Evolutionary conservation across 2,329 filamentous ascomycete species (phyloP).

Genomic region (Trichoderma simmonsii): DNA sequence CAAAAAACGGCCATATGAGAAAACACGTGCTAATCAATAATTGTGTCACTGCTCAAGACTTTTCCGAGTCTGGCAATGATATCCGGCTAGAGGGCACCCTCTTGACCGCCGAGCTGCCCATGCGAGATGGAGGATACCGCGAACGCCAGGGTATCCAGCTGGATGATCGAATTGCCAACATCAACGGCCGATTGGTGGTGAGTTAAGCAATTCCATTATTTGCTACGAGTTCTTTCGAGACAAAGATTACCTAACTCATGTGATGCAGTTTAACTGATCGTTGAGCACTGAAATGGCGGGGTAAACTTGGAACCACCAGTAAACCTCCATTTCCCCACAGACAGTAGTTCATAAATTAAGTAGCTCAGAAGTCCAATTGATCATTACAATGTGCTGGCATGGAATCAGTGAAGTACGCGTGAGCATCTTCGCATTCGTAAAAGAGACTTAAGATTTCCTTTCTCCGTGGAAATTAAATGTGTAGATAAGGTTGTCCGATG

Average conservation of each 20-base stretch:
- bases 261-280: neutral
- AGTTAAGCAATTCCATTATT: neutral
- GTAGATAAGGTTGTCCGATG: neutral
- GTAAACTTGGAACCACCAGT: neutral
- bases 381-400: neutral
- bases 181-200: conserved; percentile 18
- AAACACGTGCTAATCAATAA: neutral
- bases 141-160: conserved; percentile 20
- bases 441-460: neutral
- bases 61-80: neutral
- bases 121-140: neutral
- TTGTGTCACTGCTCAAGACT: neutral
- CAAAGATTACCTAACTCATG: neutral
- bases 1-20: neutral
- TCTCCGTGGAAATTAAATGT: neutral
- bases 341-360: neutral
- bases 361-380: neutral
- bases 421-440: neutral
- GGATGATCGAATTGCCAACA: conserved; percentile 19
- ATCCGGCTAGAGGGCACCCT: neutral
- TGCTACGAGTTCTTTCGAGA: neutral
- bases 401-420: neutral
- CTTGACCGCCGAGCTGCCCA: conserved; percentile 11
- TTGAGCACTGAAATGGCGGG: neutral
- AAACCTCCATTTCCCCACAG: neutral